Conservation (phyloP, 2,329 filamentous ascomycete species). For the Hysterium pulicare region DNA sequence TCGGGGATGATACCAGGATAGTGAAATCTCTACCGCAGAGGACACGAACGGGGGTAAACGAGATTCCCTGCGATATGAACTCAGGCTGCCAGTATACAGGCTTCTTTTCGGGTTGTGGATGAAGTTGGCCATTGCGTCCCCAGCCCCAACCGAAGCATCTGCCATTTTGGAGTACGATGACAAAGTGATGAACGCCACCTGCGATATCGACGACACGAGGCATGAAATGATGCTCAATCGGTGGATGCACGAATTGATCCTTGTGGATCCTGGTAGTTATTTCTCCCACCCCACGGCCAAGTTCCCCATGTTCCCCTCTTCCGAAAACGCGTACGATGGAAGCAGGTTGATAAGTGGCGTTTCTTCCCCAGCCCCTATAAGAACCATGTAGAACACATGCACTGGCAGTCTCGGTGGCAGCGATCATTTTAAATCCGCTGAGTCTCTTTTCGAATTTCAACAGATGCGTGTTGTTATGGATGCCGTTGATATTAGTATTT, state of each 20-base stretch:
- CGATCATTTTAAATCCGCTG: conserved; percentile 8
- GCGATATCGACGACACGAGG: conserved; percentile 59
- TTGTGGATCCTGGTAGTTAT: not conserved
- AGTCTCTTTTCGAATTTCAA: conserved; percentile 8
- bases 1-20: conserved; percentile 58
- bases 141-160: conserved; percentile 86
- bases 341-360: no score
- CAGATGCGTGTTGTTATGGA: not conserved
- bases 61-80: conserved; percentile 40
- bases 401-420: conserved; percentile 15
- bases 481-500: not conserved
- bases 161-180: conserved; percentile 70
- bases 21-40: conserved; percentile 86
- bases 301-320: conserved; percentile 24
- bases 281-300: conserved; percentile 10
- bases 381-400: conserved; percentile 23
- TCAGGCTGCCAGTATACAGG: conserved; percentile 22
- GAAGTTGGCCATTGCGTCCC: conserved; percentile 76
- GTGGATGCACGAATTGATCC: conserved; percentile 3
- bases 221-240: no score
- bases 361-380: no score
- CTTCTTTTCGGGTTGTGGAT: conserved; percentile 49
- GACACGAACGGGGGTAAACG: conserved; percentile 63
- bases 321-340: conserved; percentile 14
- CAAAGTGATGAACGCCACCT: conserved; percentile 74